Percentiles rank a stretch among this genome's conserved stretches.
Evolutionary conservation across 2,329 filamentous ascomycete genomes (phyloP).

Genomic region (Apiospora marii): DNA sequence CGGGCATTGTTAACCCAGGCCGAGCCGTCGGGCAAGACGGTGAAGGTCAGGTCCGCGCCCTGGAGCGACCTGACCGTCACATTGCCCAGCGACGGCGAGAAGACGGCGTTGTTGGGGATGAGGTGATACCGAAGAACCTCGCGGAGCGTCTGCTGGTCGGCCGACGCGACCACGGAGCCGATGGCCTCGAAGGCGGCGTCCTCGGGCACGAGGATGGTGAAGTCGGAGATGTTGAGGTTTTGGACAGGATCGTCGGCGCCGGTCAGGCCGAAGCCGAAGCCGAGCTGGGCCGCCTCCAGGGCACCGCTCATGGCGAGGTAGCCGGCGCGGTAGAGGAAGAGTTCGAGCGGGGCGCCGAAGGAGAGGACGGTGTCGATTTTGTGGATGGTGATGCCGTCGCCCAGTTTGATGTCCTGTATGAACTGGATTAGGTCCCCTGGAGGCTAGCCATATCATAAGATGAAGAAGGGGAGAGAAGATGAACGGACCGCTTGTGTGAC

Average conservation of each 20-base stretch:
- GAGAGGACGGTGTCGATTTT: slow-evolving; percentile 40
- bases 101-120: slow-evolving; percentile 41
- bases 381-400: slow-evolving; percentile 41
- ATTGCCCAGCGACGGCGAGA: slow-evolving; percentile 40
- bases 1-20: slow-evolving; percentile 43
- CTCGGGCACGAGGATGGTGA: slow-evolving; percentile 42
- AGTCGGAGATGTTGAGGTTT: slow-evolving; percentile 40
- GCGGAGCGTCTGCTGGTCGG: slow-evolving; percentile 36
- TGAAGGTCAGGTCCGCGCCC: slow-evolving; percentile 38
- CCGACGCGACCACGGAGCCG: slow-evolving; percentile 38
- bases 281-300: slow-evolving; percentile 37
- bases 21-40: slow-evolving; percentile 40
- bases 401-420: slow-evolving; percentile 42
- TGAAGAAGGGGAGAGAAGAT: background rate
- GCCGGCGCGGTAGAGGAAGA: slow-evolving; percentile 40
- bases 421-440: background rate
- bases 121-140: slow-evolving; percentile 43
- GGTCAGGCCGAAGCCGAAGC: slow-evolving; percentile 37
- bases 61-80: slow-evolving; percentile 37
- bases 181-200: slow-evolving; percentile 41
- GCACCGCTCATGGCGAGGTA: slow-evolving; percentile 42
- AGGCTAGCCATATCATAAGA: background rate
- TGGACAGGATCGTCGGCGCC: slow-evolving; percentile 29
- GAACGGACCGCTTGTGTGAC: slow-evolving; percentile 42
- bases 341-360: slow-evolving; percentile 42